Conservation (phyloP, 2,329 filamentous ascomycete species). For the Lachnellula willkommii region DNA sequence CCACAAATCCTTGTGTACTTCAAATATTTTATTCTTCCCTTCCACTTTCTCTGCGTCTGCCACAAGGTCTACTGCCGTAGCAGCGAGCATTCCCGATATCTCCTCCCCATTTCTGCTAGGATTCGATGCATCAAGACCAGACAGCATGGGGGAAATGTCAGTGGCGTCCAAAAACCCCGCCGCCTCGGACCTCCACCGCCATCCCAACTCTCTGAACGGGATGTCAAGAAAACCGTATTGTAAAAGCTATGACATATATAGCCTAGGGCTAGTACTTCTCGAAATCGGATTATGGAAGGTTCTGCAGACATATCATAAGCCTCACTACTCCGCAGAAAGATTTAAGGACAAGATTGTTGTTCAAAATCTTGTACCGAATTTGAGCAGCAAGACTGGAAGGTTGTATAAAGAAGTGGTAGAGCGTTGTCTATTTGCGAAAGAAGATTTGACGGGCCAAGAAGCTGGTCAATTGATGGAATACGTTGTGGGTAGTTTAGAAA, state of each 20-base stretch:
- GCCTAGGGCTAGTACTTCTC: constrained; percentile 43
- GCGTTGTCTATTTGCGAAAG: constrained; percentile 35
- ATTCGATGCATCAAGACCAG: no score
- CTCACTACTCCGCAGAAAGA: no score
- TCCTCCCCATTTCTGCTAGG: no score
- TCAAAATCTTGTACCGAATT: no score
- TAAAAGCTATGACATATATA: constrained; percentile 40
- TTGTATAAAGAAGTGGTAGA: constrained; percentile 39
- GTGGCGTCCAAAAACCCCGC: constrained; percentile 39
- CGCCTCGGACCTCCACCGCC: constrained; percentile 39
- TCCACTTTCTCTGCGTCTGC: constrained; percentile 26
- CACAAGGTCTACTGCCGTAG: no score
- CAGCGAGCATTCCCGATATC: no score
- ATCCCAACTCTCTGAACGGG: constrained; percentile 39
- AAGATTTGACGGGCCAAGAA: constrained; percentile 36
- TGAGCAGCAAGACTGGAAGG: constrained; percentile 10
- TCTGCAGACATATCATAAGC: no score
- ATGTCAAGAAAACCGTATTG: constrained; percentile 35
- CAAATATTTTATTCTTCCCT: constrained; percentile 41
- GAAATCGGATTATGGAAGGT: constrained; percentile 33
- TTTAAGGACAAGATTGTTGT: no score
- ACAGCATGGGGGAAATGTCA: constrained; percentile 29
- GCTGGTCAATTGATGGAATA: constrained; percentile 39
- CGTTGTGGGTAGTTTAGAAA: constrained; percentile 38
- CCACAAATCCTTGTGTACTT: constrained; percentile 38